Conservation (phyloP, 345 rosid genomes). For the Zanthoxylum bungeanum region DNA sequence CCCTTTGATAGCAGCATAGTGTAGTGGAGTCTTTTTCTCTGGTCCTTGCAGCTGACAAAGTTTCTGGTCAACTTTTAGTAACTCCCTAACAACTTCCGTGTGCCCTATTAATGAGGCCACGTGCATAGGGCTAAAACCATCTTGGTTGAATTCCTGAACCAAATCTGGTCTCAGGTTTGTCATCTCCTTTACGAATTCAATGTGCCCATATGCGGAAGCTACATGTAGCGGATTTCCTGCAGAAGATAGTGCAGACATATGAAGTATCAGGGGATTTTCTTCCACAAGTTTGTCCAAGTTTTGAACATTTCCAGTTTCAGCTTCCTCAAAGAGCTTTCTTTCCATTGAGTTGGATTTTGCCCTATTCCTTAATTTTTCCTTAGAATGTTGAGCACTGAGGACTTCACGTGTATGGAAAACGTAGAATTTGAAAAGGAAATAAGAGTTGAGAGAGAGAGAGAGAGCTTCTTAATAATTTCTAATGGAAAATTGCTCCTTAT, state of each 20-base stretch:
- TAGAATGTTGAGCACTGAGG: neutral
- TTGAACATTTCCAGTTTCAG: constrained; percentile 20
- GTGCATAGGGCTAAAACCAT: constrained; percentile 44
- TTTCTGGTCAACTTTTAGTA: constrained; percentile 26
- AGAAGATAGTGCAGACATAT: neutral
- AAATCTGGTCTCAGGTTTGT: constrained; percentile 28
- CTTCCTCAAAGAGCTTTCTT: constrained; percentile 17
- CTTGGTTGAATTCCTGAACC: constrained; percentile 31
- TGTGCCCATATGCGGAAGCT: constrained; percentile 30
- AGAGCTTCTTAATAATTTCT: neutral
- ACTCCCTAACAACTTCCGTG: constrained; percentile 31
- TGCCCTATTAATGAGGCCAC: constrained; percentile 40
- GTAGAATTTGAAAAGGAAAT: neutral
- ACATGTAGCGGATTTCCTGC: constrained; percentile 25
- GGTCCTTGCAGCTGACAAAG: constrained; percentile 29
- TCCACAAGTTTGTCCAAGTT: constrained; percentile 14
- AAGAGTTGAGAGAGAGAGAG: neutral
- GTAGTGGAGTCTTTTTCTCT: constrained; percentile 44
- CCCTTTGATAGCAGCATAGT: constrained; percentile 36
- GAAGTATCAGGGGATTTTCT: constrained; percentile 25
- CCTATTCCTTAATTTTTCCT: neutral
- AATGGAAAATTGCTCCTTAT: neutral
- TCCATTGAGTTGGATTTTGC: neutral
- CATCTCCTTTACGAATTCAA: constrained; percentile 30
- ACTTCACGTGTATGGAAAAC: neutral